Evolutionary conservation across 768 basidiomycete genomes (phyloP).

Genomic region (Strobilomyces dryophilus): DNA sequence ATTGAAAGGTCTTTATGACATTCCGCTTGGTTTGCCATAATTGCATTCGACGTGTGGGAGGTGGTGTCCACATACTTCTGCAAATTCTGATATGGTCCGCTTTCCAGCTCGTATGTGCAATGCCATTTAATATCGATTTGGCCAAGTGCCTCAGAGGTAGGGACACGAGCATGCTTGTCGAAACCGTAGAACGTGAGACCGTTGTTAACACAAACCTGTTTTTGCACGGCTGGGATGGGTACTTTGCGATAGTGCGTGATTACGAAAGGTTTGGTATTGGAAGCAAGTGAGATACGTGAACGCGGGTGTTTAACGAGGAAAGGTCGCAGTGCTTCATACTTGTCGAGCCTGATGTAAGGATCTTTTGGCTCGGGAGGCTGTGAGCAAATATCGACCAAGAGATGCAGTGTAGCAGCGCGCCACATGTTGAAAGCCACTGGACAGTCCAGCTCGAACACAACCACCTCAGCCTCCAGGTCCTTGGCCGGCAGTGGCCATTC

Average conservation of each 20-base stretch:
- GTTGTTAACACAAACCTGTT: constrained; percentile 31
- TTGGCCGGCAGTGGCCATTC: constrained; percentile 33
- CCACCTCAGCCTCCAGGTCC: background rate
- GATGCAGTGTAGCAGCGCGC: constrained; percentile 37
- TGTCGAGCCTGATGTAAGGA: constrained; percentile 12
- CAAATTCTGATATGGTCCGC: constrained; percentile 32
- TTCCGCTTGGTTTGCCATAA: constrained; percentile 38
- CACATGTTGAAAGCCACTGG: constrained; percentile 33
- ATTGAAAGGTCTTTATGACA: constrained; percentile 39
- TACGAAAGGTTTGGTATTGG: constrained; percentile 4
- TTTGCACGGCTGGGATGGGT: constrained; percentile 11
- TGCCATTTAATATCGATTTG: constrained; percentile 10
- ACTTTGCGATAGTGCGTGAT: constrained; percentile 9
- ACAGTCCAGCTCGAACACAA: background rate
- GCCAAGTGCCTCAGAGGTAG: constrained; percentile 14
- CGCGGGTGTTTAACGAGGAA: constrained; percentile 13
- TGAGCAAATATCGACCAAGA: constrained; percentile 36
- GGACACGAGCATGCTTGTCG: constrained; percentile 17
- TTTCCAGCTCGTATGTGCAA: constrained; percentile 34
- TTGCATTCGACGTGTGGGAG: constrained; percentile 39
- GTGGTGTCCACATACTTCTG: constrained; percentile 35
- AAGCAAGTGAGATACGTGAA: constrained; percentile 15
- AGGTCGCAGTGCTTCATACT: constrained; percentile 7
- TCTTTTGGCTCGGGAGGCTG: background rate
- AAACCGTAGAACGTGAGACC: constrained; percentile 30